These are phyloP conservation scores for Cephalotrichum gorgonifer DNA, from an alignment of 2,329 filamentous ascomycete genomes.

Conservation along the genomic window DNA sequence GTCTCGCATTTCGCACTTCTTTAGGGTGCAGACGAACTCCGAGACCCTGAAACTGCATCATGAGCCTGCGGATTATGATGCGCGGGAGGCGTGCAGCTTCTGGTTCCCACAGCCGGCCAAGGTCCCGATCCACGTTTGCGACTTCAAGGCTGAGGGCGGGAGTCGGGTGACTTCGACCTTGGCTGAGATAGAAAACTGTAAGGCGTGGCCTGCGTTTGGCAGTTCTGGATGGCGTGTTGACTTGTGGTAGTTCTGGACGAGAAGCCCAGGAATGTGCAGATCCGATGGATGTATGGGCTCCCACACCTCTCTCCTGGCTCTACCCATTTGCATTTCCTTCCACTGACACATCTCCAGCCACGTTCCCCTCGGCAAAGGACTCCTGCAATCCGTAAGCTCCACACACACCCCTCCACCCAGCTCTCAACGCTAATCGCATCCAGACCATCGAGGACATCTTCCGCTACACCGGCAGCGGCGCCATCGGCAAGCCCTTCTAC, in stretches of 20 bases:
- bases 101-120: slow-evolving; percentile 1
- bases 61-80: slow-evolving; percentile 2
- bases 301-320: neutral
- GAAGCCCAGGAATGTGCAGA: slow-evolving; percentile 1
- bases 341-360: neutral
- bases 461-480: slow-evolving; percentile 5
- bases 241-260: neutral
- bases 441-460: slow-evolving; percentile 6
- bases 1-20: neutral
- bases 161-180: neutral
- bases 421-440: neutral
- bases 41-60: neutral
- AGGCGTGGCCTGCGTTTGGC: neutral
- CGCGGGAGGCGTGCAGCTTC: slow-evolving; percentile 1
- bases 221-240: neutral
- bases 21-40: slow-evolving; percentile 1
- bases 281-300: slow-evolving; percentile 2
- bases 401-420: neutral
- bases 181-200: slow-evolving; percentile 2
- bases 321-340: neutral
- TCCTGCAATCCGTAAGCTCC: slow-evolving; percentile 1
- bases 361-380: slow-evolving; percentile 1
- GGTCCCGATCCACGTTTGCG: slow-evolving; percentile 1
- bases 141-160: neutral
- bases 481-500: slow-evolving; percentile 2